phyloP scores from a whole-genome alignment of 768 basidiomycete genomes.

The Lactarius vividus region DNA sequence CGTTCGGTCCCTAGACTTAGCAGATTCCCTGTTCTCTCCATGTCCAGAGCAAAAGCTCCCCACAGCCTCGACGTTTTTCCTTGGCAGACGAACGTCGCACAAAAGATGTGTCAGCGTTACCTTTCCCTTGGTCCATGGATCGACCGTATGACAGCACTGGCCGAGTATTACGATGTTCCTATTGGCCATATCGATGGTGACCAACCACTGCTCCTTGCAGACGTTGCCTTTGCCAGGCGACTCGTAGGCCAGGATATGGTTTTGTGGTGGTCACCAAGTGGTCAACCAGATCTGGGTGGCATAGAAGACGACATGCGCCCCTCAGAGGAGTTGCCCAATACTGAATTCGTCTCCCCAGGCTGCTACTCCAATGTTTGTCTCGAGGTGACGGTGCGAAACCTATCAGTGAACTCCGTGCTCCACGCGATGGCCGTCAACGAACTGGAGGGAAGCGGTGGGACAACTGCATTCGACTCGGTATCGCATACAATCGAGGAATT shows the following conservation, averaged over 20 bases:
- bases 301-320: slow-evolving; percentile 81
- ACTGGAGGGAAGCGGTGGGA: slow-evolving; percentile 91
- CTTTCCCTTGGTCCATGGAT: slow-evolving; percentile 76
- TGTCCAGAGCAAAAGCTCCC: slow-evolving; percentile 74
- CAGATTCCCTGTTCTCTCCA: slow-evolving; percentile 85
- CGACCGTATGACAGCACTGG: slow-evolving; percentile 71
- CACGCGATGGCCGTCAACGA: slow-evolving; percentile 97
- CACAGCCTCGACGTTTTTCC: slow-evolving; percentile 80
- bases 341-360: slow-evolving; percentile 82
- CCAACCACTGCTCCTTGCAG: slow-evolving; percentile 81
- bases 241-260: slow-evolving; percentile 85
- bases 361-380: slow-evolving; percentile 92
- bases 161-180: slow-evolving; percentile 91
- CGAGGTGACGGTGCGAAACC: slow-evolving; percentile 83
- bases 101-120: slow-evolving; percentile 84
- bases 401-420: slow-evolving; percentile 90
- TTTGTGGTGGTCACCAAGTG: slow-evolving; percentile 94
- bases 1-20: slow-evolving; percentile 61
- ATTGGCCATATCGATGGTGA: slow-evolving; percentile 92
- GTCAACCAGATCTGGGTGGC: slow-evolving; percentile 90
- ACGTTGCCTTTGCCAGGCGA: slow-evolving; percentile 87
- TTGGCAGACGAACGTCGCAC: slow-evolving; percentile 81
- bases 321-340: slow-evolving; percentile 73
- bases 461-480: slow-evolving; percentile 91
- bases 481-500: slow-evolving; percentile 91